phyloP scores from a whole-genome alignment of 1,284 basidiomycete species.

The Neolentinus lepideus region DNA sequence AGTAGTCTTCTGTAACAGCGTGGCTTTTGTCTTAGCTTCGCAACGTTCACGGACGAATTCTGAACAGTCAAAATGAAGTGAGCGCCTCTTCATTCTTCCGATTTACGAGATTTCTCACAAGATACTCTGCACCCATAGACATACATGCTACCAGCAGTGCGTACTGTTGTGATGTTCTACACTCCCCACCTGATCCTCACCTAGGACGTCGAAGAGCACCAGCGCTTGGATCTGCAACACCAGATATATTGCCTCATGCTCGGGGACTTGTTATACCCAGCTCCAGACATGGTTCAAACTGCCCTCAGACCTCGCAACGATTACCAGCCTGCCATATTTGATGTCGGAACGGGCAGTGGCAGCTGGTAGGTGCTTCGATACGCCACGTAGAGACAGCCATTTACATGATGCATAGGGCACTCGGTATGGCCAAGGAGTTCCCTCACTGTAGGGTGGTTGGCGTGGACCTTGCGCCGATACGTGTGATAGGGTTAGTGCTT shows the following conservation, averaged over 20 bases:
- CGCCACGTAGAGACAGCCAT: neutral
- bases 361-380: slow-evolving; percentile 18
- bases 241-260: slow-evolving; percentile 23
- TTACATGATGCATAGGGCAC: slow-evolving; percentile 18
- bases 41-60: slow-evolving; percentile 21
- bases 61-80: slow-evolving; percentile 28
- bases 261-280: slow-evolving; percentile 20
- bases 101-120: slow-evolving; percentile 2
- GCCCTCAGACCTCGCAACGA: slow-evolving; percentile 22
- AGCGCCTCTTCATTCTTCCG: slow-evolving; percentile 1
- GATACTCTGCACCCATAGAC: slow-evolving; percentile 12
- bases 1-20: neutral
- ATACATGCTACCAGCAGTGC: slow-evolving; percentile 23
- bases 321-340: slow-evolving; percentile 20
- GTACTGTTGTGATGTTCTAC: slow-evolving; percentile 1
- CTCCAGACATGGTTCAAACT: slow-evolving; percentile 20
- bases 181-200: neutral
- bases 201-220: slow-evolving; percentile 27
- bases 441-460: slow-evolving; percentile 27
- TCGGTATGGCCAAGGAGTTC: slow-evolving; percentile 27
- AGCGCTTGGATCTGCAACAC: slow-evolving; percentile 27
- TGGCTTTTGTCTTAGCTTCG: slow-evolving; percentile 16
- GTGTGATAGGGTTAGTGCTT: slow-evolving; percentile 17
- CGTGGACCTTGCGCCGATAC: slow-evolving; percentile 23
- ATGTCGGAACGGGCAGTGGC: slow-evolving; percentile 28